These are phyloP conservation scores for Dothideomycetes sp. DNA, from an alignment of 2,329 filamentous ascomycete species.

Conservation along the genomic window DNA sequence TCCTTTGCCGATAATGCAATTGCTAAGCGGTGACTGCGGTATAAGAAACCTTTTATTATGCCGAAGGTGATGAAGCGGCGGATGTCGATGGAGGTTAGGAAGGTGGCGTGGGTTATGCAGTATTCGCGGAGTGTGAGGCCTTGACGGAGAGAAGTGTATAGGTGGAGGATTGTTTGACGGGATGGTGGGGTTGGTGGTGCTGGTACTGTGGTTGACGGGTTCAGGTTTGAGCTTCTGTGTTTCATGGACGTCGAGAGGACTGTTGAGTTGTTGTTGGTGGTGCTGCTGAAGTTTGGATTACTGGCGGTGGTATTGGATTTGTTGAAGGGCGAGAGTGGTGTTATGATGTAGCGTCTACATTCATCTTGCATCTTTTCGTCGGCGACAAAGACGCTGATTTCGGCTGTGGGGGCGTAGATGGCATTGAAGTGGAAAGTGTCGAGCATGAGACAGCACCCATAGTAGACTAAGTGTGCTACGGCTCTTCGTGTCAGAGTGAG, in stretches of 20 bases:
- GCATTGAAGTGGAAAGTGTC: conserved; percentile 93
- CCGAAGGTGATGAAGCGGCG: conserved; percentile 91
- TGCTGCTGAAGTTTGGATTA: background rate
- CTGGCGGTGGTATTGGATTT: conserved; percentile 9
- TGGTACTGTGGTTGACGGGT: background rate
- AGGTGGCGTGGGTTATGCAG: conserved; percentile 64
- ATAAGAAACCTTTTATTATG: conserved; percentile 88
- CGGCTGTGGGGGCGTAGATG: conserved; percentile 75
- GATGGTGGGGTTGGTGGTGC: conserved; percentile 9
- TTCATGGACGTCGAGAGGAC: conserved; percentile 24
- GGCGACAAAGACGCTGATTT: conserved; percentile 68
- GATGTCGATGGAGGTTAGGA: conserved; percentile 72
- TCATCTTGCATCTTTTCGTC: conserved; percentile 75
- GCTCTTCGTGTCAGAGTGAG: conserved; percentile 78
- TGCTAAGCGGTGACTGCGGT: conserved; percentile 86
- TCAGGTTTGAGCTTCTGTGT: conserved; percentile 2
- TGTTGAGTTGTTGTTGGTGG: conserved; percentile 52
- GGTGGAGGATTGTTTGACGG: conserved; percentile 52
- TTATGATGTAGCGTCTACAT: conserved; percentile 74
- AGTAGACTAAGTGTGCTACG: conserved; percentile 83
- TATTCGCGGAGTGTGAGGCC: conserved; percentile 81
- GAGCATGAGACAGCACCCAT: conserved; percentile 79
- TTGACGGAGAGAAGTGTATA: conserved; percentile 78
- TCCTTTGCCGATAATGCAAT: conserved; percentile 15
- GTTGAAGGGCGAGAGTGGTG: conserved; percentile 15